Conservation (phyloP, 2,329 filamentous ascomycete genomes). For the Dothideomycetes sp. region DNA sequence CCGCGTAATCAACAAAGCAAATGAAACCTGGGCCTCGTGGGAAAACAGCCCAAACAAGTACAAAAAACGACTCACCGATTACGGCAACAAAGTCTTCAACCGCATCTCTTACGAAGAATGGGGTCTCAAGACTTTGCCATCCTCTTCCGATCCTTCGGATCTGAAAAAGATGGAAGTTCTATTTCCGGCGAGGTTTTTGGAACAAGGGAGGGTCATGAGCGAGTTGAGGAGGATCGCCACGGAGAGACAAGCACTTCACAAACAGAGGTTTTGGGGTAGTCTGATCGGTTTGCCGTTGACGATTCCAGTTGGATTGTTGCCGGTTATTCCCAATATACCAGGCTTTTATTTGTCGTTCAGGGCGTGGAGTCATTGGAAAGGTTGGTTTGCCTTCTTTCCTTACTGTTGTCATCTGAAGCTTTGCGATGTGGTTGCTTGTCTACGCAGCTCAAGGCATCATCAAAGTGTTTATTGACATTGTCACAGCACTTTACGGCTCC, state of each 20-base stretch:
- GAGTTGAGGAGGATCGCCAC: constrained; percentile 65
- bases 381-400: constrained; percentile 25
- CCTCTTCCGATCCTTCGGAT: constrained; percentile 60
- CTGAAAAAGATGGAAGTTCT: constrained; percentile 46
- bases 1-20: constrained; percentile 60
- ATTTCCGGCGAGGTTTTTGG: constrained; percentile 65
- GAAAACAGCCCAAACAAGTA: constrained; percentile 63
- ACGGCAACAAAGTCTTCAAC: constrained; percentile 73
- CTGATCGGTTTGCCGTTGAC: constrained; percentile 74
- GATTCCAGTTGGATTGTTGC: constrained; percentile 42
- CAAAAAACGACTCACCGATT: constrained; percentile 78
- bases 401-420: no score
- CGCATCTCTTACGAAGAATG: constrained; percentile 95
- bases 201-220: constrained; percentile 48
- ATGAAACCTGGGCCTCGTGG: constrained; percentile 74
- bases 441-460: no score
- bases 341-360: constrained; percentile 58
- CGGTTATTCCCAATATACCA: constrained; percentile 13
- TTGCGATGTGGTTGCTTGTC: no score
- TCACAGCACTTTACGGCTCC: constrained; percentile 64
- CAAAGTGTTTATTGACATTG: constrained; percentile 5
- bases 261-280: constrained; percentile 69
- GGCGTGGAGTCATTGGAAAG: constrained; percentile 82
- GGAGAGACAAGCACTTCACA: constrained; percentile 72
- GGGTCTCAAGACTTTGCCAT: constrained; percentile 86